Base-by-base conservation (phyloP, 2,329 filamentous ascomycete genomes). In the Mollisia scopiformis region DNA sequence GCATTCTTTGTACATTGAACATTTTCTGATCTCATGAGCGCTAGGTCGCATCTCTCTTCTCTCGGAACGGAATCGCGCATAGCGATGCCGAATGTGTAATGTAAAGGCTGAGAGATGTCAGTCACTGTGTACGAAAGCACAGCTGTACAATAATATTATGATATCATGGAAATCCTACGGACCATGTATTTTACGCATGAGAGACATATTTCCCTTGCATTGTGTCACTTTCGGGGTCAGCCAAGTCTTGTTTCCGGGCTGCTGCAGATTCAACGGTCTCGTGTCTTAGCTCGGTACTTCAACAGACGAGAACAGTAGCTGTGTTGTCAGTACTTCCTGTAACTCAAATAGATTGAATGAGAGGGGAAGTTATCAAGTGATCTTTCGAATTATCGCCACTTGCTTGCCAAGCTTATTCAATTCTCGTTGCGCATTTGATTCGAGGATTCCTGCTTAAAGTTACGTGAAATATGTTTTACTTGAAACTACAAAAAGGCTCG, bases 121-220 rank as follows among this genome's bases (percentile, higher is more conserved):
- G 39, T 35, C 27, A 47, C 30, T 33, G 39, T 30, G 28, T 30
- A n/a, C 33, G 57, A 23, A 52, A 49, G 58, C 27, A 52, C 28
- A 57, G 59, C 62, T 66, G 63, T 66, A 66, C 54, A 49, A 66
- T 63, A 66, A 43, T 66, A 61, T 63, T 19, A 62, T 53, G 35
- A 53, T 56, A 58, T n/a, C 23, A 51, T 30, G 53, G 30, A 50
- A 51, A 47, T 37, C 30, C 16, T 35, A 35, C 33, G n/a, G 53
- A 37, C 25, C 30, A 25, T 41, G 37, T 37, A 7, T 49, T 35
- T 31, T 49, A 30, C 33, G 27, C 41, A 56, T 35, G 39, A 25
- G 31, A 47, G 41, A 3, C 43, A 6, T 47, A 11, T 16, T 49
- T 10, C 49, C 49, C 23, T 55, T 23, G n/a, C 33, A 25, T 30